A percentile compares a stretch with the other conserved stretches of the same genome.
Evolutionary conservation across 495 filamentous ascomycete species (phyloP).

Genomic region (Hyaloscypha variabilis): DNA sequence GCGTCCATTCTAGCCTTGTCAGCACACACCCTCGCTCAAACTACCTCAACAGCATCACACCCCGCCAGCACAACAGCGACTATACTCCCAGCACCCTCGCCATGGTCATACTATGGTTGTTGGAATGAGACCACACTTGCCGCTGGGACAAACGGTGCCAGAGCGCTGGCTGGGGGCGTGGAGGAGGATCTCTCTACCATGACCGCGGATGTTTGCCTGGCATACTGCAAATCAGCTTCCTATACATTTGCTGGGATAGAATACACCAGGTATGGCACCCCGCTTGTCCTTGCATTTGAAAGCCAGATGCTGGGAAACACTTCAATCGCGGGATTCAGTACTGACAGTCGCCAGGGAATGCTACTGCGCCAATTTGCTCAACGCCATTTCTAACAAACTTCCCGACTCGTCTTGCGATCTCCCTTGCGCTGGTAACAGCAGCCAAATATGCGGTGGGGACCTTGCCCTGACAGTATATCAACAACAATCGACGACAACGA

Average conservation of each 20-base stretch:
- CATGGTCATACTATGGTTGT: conserved; percentile 46
- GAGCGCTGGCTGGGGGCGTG: conserved; percentile 40
- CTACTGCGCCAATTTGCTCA: conserved; percentile 47
- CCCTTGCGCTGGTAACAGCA: conserved; percentile 45
- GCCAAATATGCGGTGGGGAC: conserved; percentile 47
- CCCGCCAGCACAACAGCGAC: conserved; percentile 2
- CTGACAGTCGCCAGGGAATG: conserved; percentile 42
- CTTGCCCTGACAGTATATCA: conserved; percentile 41
- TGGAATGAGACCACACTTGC: conserved; percentile 49
- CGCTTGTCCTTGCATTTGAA: no score
- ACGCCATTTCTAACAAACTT: conserved; percentile 35
- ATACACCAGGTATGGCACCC: conserved; percentile 47
- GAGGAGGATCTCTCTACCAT: conserved; percentile 35
- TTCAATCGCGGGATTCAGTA: neutral
- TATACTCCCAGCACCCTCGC: conserved; percentile 13
- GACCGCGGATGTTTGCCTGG: conserved; percentile 46
- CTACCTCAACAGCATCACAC: conserved; percentile 3
- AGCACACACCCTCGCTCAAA: neutral
- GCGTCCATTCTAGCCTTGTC: conserved; percentile 13
- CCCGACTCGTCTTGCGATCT: conserved; percentile 43
- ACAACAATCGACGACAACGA: conserved; percentile 12
- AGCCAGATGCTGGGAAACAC: neutral
- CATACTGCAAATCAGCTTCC: conserved; percentile 37
- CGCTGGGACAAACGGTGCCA: conserved; percentile 30
- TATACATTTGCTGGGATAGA: conserved; percentile 50